Conservation (phyloP, 306 rosid genomes). For the Acmispon strigosus region DNA sequence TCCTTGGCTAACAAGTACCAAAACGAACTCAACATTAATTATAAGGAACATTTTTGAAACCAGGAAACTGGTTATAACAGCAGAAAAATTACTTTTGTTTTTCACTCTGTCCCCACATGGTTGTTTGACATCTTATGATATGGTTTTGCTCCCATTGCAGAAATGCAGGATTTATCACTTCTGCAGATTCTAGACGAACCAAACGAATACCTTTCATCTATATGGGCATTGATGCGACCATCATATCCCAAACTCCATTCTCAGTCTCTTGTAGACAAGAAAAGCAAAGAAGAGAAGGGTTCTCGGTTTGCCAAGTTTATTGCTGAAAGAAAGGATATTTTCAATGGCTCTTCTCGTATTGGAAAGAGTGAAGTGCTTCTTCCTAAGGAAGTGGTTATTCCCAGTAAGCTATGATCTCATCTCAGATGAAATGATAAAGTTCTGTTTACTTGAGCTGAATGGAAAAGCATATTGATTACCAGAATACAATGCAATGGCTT, state of each 20-base stretch:
- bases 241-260: slow-evolving; percentile 52
- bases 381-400: slow-evolving; percentile 29
- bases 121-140: slow-evolving; percentile 13
- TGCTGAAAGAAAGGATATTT: slow-evolving; percentile 57
- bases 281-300: slow-evolving; percentile 53
- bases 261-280: slow-evolving; percentile 29
- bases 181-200: slow-evolving; percentile 61
- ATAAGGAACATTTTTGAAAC: background rate
- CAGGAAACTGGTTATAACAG: background rate
- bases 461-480: background rate
- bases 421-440: background rate
- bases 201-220: slow-evolving; percentile 52
- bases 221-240: slow-evolving; percentile 86
- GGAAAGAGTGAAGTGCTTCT: slow-evolving; percentile 34
- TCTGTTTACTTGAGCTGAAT: background rate
- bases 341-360: slow-evolving; percentile 32
- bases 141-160: slow-evolving; percentile 36
- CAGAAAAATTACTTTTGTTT: background rate
- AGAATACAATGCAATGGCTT: background rate
- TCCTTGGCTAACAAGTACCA: background rate
- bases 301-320: slow-evolving; percentile 72
- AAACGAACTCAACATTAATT: background rate
- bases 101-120: background rate
- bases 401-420: slow-evolving; percentile 75
- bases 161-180: slow-evolving; percentile 54